A percentile compares a stretch with the other conserved stretches of the same genome.
phyloP scores from a whole-genome alignment of 2,329 filamentous ascomycete genomes.

The Xylariaceae sp. region DNA sequence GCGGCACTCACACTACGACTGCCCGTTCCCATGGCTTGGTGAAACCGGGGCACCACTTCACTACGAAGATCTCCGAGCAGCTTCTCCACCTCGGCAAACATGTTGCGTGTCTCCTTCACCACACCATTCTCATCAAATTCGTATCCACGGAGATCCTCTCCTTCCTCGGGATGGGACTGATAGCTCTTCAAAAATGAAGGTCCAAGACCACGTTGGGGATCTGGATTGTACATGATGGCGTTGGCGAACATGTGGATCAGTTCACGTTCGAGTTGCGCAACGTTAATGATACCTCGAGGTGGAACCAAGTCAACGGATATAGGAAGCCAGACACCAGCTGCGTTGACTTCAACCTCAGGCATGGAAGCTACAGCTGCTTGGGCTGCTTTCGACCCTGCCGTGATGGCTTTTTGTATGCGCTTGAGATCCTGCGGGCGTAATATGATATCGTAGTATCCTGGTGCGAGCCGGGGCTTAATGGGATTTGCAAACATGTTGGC shows the following conservation, averaged over 20 bases:
- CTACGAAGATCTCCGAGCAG: slow-evolving; percentile 70
- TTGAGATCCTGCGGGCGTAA: slow-evolving; percentile 73
- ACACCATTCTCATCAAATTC: slow-evolving; percentile 77
- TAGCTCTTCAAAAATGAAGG: slow-evolving; percentile 49
- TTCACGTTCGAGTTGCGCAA: slow-evolving; percentile 85
- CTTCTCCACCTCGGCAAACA: slow-evolving; percentile 84
- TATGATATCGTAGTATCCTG: slow-evolving; percentile 69
- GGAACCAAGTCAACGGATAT: slow-evolving; percentile 73
- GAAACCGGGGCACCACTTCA: slow-evolving; percentile 51
- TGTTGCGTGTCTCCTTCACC: slow-evolving; percentile 79
- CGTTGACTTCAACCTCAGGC: slow-evolving; percentile 53
- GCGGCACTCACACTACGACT: slow-evolving; percentile 32
- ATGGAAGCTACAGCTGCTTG: slow-evolving; percentile 56
- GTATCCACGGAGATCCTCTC: slow-evolving; percentile 48
- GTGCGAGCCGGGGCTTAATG: slow-evolving; percentile 68
- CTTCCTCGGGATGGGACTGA: slow-evolving; percentile 34
- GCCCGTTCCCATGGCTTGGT: slow-evolving; percentile 31
- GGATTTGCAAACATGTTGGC: slow-evolving; percentile 75
- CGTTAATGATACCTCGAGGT: slow-evolving; percentile 88
- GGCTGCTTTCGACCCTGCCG: slow-evolving; percentile 23
- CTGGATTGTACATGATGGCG: slow-evolving; percentile 96
- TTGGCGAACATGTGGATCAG: slow-evolving; percentile 96
- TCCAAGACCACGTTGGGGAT: slow-evolving; percentile 66
- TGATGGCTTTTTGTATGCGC: slow-evolving; percentile 63
- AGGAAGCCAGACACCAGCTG: slow-evolving; percentile 57